Conservation (phyloP, 495 filamentous ascomycete species). For the Aspergillus haitiensis region DNA sequence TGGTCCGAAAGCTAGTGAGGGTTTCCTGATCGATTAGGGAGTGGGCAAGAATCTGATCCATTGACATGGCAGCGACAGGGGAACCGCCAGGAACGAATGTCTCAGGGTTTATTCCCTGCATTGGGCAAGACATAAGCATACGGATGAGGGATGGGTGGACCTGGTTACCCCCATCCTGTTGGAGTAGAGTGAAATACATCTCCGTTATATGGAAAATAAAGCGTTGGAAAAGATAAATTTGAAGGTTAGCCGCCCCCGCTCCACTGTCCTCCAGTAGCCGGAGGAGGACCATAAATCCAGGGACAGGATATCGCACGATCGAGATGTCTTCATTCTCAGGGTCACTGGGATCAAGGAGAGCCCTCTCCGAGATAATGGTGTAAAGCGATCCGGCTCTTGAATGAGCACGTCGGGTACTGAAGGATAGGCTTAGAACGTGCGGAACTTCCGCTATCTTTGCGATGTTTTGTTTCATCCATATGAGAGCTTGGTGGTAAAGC, state of each 20-base stretch:
- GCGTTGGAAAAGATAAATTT: background rate
- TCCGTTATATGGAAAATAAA: slow-evolving; percentile 2
- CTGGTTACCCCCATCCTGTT: background rate
- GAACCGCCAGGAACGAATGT: background rate
- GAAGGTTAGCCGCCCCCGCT: background rate
- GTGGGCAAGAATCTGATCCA: background rate
- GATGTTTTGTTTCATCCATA: background rate
- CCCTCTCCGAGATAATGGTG: background rate
- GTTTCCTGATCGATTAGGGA: background rate
- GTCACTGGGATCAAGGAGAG: background rate
- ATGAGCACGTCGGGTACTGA: background rate
- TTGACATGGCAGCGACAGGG: background rate
- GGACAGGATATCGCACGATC: background rate
- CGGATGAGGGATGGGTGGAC: background rate
- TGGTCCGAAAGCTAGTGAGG: slow-evolving; percentile 1
- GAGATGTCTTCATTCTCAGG: background rate
- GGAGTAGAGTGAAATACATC: background rate
- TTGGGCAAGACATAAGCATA: background rate
- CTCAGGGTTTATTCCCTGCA: background rate
- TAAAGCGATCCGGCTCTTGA: background rate
- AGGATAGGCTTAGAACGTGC: background rate
- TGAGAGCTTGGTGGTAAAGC: background rate
- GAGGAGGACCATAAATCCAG: background rate
- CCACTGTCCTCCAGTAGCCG: background rate
- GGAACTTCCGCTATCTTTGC: background rate